A percentile compares a stretch with the other conserved stretches of the same genome.
Conservation (phyloP, 805 yeast species). For the Candida corydali region DNA sequence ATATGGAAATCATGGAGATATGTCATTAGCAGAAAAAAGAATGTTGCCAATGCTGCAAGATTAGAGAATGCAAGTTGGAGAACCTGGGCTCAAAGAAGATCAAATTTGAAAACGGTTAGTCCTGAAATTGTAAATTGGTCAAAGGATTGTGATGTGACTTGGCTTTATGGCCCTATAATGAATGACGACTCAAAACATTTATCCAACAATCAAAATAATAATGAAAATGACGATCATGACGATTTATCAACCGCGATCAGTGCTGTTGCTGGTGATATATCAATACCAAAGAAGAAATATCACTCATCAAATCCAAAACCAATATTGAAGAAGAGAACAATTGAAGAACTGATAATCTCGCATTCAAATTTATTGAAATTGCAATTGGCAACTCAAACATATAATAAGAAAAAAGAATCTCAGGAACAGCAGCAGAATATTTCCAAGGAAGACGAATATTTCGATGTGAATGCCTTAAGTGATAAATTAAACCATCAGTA, state of each 20-base stretch:
- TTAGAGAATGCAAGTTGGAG: constrained; percentile 76
- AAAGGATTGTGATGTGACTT: constrained; percentile 93
- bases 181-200: constrained; percentile 3
- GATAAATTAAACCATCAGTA: constrained; percentile 42
- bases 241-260: constrained; percentile 29
- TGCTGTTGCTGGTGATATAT: constrained; percentile 44
- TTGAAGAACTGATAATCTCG: constrained; percentile 73
- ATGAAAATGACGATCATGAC: constrained; percentile 9
- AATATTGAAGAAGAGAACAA: constrained; percentile 81
- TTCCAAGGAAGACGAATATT: constrained; percentile 15
- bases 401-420: constrained; percentile 27
- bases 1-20: constrained; percentile 95
- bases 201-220: background rate
- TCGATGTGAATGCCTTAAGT: constrained; percentile 41
- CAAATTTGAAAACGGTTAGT: constrained; percentile 66
- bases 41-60: constrained; percentile 59
- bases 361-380: constrained; percentile 47
- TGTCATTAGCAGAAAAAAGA: constrained; percentile 75
- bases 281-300: constrained; percentile 27
- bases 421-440: constrained; percentile 1
- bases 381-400: constrained; percentile 36
- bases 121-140: constrained; percentile 95
- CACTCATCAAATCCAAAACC: constrained; percentile 53
- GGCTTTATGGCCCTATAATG: constrained; percentile 92
- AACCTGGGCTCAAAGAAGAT: constrained; percentile 85